Evolutionary conservation across 75 land plant genomes (phyloP), one percentile per base, ranked within the genome.

Genomic region (Picea glauca): DNA sequence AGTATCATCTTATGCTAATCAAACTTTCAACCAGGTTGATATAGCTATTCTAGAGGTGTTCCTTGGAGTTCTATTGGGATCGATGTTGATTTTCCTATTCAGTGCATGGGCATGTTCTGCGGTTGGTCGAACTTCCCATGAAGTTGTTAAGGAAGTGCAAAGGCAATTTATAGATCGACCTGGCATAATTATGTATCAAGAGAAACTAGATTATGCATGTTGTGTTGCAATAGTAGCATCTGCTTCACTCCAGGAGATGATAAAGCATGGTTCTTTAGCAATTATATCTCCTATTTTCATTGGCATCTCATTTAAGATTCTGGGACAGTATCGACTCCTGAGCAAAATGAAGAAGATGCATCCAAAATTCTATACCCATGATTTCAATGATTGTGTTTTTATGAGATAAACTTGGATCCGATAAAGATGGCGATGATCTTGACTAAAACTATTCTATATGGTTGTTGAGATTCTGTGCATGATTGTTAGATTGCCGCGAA

Each of bases 201-300:
- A 94, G 62, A 97, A 97, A 73, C 99, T 98, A n/a, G 99, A 97
- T 79, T 97, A 97, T 86, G 90, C 90, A 26, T 93, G 99, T 18
- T 97, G 99, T 81, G 99, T 97, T 62, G 93, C 99, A 13, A 97
- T 97, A 82, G 99, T 97, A 11, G 99, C 99, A 85, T 91, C 97
- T 74, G 93, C 99, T 65, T 93, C 98, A 11, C 84, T 97, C 67
- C 87, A 89, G 43, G 98, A 97, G 78, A 97, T 97, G 99, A 97
- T 97, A 54, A 97, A 97, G 82, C 99, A 98, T 75, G 99, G 99
- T 66, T 94, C 93, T 60, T 85, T 97, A 80, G 99, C 99, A n/a
- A 92, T 94, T 60, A 62, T 94, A 72, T 97, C 99, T 56, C 99
- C 99, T 6, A 90, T 94, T 20, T 77, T 76, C 4, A 77, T 90